Evolutionary conservation across 306 rosid species (phyloP).

Genomic region (Sindora glabra): DNA sequence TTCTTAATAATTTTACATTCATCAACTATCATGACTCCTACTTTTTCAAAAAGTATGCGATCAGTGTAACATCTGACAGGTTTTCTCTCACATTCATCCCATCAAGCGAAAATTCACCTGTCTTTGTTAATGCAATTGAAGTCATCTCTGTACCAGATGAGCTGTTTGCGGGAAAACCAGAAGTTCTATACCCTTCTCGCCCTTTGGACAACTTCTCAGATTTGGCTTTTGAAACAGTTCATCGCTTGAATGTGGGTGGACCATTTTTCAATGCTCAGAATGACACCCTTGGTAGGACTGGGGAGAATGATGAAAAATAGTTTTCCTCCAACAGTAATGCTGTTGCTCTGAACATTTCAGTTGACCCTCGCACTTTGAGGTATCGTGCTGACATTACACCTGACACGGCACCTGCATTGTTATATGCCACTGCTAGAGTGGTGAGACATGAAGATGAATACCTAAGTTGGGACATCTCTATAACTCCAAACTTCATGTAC

Average conservation of each 20-base stretch:
- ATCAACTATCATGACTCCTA: constrained; percentile 30
- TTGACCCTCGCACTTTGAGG: constrained; percentile 22
- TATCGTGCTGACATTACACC: constrained; percentile 21
- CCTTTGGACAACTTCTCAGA: constrained; percentile 29
- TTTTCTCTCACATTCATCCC: constrained; percentile 44
- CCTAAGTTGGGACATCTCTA: constrained; percentile 48
- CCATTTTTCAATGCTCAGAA: constrained; percentile 34
- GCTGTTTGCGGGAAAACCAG: constrained; percentile 29
- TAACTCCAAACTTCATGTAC: constrained; percentile 32
- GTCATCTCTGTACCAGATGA: constrained; percentile 48
- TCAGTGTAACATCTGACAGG: constrained; percentile 36
- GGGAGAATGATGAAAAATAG: constrained; percentile 46
- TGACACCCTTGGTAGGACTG: constrained; percentile 50
- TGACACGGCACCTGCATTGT: constrained; percentile 43
- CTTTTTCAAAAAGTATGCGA: constrained; percentile 49
- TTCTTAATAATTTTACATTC: constrained; percentile 46
- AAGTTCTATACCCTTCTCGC: constrained; percentile 34
- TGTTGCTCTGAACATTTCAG: constrained; percentile 31
- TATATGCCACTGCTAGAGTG: constrained; percentile 54
- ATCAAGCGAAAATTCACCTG: constrained; percentile 34
- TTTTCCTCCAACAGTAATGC: constrained; percentile 42
- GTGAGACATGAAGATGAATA: constrained; percentile 30
- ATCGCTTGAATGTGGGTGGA: constrained; percentile 50
- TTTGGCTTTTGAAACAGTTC: constrained; percentile 41
- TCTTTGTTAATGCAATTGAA: constrained; percentile 58